Evolutionary conservation across 495 filamentous ascomycete genomes (phyloP).

Genomic region (Annulohypoxylon bovei): DNA sequence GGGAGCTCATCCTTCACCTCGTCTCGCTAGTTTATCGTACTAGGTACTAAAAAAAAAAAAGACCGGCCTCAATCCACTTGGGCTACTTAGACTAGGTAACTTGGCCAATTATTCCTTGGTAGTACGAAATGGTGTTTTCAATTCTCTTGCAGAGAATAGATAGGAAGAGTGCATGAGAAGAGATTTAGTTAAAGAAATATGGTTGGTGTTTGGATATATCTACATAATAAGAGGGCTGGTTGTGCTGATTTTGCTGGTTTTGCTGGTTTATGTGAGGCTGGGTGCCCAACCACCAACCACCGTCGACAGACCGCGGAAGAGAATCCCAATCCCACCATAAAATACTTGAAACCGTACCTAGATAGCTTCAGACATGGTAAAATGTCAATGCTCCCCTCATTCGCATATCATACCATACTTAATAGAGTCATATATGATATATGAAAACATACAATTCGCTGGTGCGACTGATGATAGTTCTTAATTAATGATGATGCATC

Average conservation of each 20-base stretch:
- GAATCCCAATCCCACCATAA: slow-evolving; percentile 7
- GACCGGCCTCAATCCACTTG: slow-evolving; percentile 33
- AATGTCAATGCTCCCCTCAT: slow-evolving; percentile 5
- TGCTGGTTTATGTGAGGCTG: slow-evolving; percentile 29
- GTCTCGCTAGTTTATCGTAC: slow-evolving; percentile 8
- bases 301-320: not conserved
- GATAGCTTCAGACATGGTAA: not conserved
- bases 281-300: slow-evolving; percentile 39
- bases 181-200: slow-evolving; percentile 32
- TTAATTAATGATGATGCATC: not conserved
- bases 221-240: slow-evolving; percentile 14
- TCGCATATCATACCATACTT: not conserved
- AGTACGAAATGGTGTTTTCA: slow-evolving; percentile 24
- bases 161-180: slow-evolving; percentile 32
- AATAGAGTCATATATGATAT: not conserved
- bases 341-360: slow-evolving; percentile 22
- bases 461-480: not conserved
- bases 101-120: slow-evolving; percentile 36
- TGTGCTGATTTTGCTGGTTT: not conserved
- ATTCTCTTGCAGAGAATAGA: slow-evolving; percentile 14
- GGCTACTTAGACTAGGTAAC: no score
- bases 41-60: not conserved
- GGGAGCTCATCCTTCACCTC: slow-evolving; percentile 29
- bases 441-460: not conserved
- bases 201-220: slow-evolving; percentile 33